Evolutionary conservation across 2,329 filamentous ascomycete species (phyloP).

Genomic region (Aspergillus nomiae): DNA sequence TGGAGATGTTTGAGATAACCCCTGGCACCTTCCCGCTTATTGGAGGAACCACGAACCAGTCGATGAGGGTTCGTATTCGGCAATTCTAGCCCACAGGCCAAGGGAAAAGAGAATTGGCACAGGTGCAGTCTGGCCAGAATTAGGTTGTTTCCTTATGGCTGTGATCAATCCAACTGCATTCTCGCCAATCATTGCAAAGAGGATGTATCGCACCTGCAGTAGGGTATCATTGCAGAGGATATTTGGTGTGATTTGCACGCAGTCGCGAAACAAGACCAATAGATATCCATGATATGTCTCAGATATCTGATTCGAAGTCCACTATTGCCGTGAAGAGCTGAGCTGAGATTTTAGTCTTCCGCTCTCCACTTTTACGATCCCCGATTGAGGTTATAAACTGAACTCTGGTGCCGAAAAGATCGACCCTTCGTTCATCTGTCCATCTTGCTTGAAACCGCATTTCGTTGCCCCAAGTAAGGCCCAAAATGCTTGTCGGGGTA

Average conservation of each 20-base stretch:
- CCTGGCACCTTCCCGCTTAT: neutral
- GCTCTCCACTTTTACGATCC: neutral
- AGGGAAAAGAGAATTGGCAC: neutral
- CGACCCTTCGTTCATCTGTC: neutral
- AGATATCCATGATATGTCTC: neutral
- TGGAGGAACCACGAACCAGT: neutral
- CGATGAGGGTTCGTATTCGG: constrained; percentile 3
- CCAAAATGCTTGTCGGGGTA: neutral
- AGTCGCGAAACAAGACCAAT: neutral
- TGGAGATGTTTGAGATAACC: neutral
- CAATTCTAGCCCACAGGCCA: neutral
- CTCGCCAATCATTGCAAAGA: neutral
- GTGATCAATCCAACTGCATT: neutral
- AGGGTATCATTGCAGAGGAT: neutral
- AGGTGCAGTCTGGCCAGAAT: neutral
- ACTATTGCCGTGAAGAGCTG: neutral
- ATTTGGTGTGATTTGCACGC: neutral
- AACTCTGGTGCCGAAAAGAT: no score
- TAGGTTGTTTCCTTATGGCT: neutral
- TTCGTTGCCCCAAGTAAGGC: neutral
- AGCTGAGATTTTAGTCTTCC: neutral
- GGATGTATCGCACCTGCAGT: neutral
- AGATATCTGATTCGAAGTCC: neutral
- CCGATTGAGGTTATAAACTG: neutral
- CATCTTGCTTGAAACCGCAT: neutral